Percentiles rank a stretch among this genome's conserved stretches.
phyloP scores from a whole-genome alignment of 2,329 filamentous ascomycete genomes.

The Aspergillus sp. region DNA sequence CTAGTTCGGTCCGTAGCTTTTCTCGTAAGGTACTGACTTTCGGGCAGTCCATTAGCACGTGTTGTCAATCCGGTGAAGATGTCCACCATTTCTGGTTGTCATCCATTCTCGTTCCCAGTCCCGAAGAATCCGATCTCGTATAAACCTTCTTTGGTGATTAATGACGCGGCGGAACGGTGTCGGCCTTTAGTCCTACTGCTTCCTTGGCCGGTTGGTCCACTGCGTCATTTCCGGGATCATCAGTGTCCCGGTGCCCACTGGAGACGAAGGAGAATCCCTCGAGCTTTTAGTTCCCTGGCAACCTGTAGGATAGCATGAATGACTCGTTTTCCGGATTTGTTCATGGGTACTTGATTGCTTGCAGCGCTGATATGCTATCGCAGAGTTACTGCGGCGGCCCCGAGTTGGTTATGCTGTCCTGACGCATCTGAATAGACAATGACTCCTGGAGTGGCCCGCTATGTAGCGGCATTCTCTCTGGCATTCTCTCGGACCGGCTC shows the following conservation, averaged over 20 bases:
- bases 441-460: too few relatives aligned
- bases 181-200: neutral
- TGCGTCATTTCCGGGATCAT: neutral
- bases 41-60: slow-evolving; percentile 9
- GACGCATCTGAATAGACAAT: too few relatives aligned
- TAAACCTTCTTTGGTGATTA: neutral
- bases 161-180: neutral
- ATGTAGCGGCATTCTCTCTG: too few relatives aligned
- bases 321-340: slow-evolving; percentile 4
- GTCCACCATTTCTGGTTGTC: slow-evolving; percentile 6
- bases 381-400: slow-evolving; percentile 4
- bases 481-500: too few relatives aligned
- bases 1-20: slow-evolving; percentile 13
- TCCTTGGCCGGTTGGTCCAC: neutral
- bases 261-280: neutral
- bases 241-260: neutral
- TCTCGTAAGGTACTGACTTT: slow-evolving; percentile 4
- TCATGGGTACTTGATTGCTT: slow-evolving; percentile 1
- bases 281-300: neutral
- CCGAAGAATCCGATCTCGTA: neutral
- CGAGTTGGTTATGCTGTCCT: slow-evolving; percentile 4
- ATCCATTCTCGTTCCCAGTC: slow-evolving; percentile 10
- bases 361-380: slow-evolving; percentile 14
- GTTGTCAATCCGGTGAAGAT: slow-evolving; percentile 7
- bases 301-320: slow-evolving; percentile 5